Evolutionary conservation across 2,329 filamentous ascomycete species (phyloP).

Genomic region (Claviceps sorghi): DNA sequence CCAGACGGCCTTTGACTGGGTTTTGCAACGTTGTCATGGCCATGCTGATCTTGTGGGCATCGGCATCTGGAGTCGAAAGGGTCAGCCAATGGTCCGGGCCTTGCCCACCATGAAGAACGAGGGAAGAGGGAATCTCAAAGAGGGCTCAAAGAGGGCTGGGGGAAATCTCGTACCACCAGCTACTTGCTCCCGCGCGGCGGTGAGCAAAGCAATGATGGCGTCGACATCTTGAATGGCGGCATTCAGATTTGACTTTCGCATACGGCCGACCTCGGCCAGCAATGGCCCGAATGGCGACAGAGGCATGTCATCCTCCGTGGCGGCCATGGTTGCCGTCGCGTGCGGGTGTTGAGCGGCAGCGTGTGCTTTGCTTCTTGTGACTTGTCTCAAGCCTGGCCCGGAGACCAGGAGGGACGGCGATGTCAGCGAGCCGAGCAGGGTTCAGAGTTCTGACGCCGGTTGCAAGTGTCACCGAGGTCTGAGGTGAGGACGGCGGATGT

Average conservation of each 20-base stretch:
- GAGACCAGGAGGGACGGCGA: background rate
- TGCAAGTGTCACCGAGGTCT: no score
- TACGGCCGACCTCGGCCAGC: conserved; percentile 58
- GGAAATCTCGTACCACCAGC: conserved; percentile 40
- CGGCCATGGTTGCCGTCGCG: conserved; percentile 15
- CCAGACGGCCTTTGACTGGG: conserved; percentile 67
- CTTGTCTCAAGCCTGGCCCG: background rate
- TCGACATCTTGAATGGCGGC: conserved; percentile 69
- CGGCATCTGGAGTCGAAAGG: conserved; percentile 14
- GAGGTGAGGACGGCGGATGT: background rate
- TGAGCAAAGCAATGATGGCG: conserved; percentile 63
- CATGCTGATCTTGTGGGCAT: conserved; percentile 47
- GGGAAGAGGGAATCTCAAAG: background rate
- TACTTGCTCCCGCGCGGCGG: conserved; percentile 58
- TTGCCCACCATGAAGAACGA: conserved; percentile 1
- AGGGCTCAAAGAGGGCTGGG: background rate
- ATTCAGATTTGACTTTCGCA: conserved; percentile 53
- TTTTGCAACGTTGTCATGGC: conserved; percentile 75
- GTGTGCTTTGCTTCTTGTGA: background rate
- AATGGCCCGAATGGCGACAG: conserved; percentile 40
- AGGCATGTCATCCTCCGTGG: conserved; percentile 19
- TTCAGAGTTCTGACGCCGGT: background rate
- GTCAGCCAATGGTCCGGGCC: conserved; percentile 9
- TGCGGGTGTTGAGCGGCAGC: background rate
- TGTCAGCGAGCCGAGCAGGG: background rate